Evolutionary conservation across 1,139 yeast genomes (phyloP).

Genomic region (Scheffersomyces insectosa): DNA sequence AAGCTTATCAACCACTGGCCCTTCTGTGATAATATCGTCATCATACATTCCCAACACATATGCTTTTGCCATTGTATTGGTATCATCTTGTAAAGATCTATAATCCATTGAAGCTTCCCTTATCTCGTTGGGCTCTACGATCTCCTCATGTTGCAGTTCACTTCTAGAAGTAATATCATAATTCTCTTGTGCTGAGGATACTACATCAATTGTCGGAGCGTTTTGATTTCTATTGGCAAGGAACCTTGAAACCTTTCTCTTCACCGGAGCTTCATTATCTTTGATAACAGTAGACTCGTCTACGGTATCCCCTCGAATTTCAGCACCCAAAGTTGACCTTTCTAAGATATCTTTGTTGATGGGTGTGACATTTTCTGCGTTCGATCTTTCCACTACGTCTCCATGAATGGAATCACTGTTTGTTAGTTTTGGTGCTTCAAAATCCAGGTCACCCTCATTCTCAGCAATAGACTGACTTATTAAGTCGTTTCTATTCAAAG

Average conservation of each 20-base stretch:
- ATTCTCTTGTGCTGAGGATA: too few species aligned
- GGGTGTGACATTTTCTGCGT: too few species aligned
- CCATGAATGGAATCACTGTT: conserved; percentile 3
- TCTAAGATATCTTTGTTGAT: too few species aligned
- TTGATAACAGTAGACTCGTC: too few species aligned
- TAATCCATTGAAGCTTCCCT: conserved; percentile 39
- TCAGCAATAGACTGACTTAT: neutral
- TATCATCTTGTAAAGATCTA: conserved; percentile 38
- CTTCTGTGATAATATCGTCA: conserved; percentile 57
- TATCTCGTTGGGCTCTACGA: conserved; percentile 7
- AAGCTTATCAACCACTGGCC: conserved; percentile 55
- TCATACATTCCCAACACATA: conserved; percentile 61
- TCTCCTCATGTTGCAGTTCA: too few species aligned
- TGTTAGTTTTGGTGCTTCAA: too few species aligned
- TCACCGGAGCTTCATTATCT: too few species aligned
- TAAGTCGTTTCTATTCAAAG: neutral
- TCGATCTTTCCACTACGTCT: conserved; percentile 10
- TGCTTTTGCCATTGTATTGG: conserved; percentile 62
- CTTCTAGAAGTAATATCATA: too few species aligned
- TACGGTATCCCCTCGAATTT: too few species aligned
- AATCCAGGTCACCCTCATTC: neutral
- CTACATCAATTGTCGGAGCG: conserved; percentile 4
- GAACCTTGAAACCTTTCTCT: conserved; percentile 12
- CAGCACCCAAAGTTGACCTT: too few species aligned
- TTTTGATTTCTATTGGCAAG: conserved; percentile 12